Conservation (phyloP, 768 basidiomycete species). For the Tulasnella calospora region DNA sequence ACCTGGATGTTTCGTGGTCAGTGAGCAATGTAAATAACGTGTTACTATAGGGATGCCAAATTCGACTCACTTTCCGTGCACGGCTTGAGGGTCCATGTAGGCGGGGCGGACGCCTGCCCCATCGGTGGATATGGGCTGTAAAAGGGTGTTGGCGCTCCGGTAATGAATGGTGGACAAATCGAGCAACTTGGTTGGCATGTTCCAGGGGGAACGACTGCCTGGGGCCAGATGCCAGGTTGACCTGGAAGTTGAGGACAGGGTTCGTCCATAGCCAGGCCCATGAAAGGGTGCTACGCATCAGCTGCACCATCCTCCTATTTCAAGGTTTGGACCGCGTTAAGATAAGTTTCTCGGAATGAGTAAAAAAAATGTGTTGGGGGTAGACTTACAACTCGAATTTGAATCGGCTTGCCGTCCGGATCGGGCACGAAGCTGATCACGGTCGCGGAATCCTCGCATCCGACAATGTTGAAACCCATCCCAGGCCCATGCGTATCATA, state of each 20-base stretch:
- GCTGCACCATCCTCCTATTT: not conserved
- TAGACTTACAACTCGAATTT: not conserved
- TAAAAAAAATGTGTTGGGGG: no score
- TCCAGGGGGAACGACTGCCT: not conserved
- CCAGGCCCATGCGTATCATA: not conserved
- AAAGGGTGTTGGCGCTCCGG: no score
- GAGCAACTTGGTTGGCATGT: no score
- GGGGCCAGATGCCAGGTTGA: not conserved
- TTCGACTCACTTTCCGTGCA: not conserved
- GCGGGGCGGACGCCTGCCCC: not conserved
- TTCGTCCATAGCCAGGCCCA: not conserved
- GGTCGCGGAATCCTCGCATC: not conserved
- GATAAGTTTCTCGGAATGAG: no score
- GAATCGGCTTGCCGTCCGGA: not conserved
- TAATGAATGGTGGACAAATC: no score
- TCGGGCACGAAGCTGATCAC: not conserved
- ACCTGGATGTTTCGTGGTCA: not conserved
- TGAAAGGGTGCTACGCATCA: not conserved
- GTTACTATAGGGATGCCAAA: not conserved
- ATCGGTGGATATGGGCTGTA: no score
- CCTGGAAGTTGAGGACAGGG: not conserved
- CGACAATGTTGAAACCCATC: not conserved
- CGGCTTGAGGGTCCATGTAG: not conserved
- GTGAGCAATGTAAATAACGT: not conserved
- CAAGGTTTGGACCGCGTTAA: no score